Percentiles rank a stretch among this genome's conserved stretches.
These are phyloP conservation scores for Helichrysum umbraculigerum DNA, from an alignment of 129 eudicot genomes.

Conservation along the genomic window DNA sequence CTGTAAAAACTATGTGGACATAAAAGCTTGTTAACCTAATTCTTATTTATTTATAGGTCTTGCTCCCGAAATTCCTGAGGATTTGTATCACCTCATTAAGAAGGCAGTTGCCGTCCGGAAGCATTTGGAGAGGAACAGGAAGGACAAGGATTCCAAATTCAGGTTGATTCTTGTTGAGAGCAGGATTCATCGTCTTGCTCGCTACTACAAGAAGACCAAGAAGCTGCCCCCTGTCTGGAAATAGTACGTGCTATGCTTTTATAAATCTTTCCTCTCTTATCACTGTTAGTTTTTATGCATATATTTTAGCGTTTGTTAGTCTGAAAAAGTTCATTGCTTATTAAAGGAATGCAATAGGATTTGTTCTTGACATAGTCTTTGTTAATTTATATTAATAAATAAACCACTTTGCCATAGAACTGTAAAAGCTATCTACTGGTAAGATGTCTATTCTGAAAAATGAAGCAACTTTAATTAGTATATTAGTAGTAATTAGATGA, in stretches of 20 bases:
- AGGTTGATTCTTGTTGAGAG: slow-evolving; percentile 72
- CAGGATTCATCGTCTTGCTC: slow-evolving; percentile 73
- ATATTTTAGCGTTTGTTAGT: too few relatives aligned
- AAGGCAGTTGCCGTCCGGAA: slow-evolving; percentile 67
- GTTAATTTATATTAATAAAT: too few relatives aligned
- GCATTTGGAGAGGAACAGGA: slow-evolving; percentile 75
- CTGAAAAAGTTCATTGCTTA: too few relatives aligned
- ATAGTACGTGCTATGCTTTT: slow-evolving; percentile 40
- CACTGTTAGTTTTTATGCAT: background rate
- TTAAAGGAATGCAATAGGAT: too few relatives aligned
- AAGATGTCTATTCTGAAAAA: too few relatives aligned
- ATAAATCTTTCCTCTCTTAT: background rate
- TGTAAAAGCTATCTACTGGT: too few relatives aligned
- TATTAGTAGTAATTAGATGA: too few relatives aligned
- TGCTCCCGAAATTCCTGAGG: slow-evolving; percentile 76
- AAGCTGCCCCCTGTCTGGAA: slow-evolving; percentile 74
- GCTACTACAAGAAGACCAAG: slow-evolving; percentile 77
- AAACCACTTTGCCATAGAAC: too few relatives aligned
- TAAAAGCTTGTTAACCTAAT: too few relatives aligned
- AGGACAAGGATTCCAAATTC: slow-evolving; percentile 66
- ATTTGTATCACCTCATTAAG: slow-evolving; percentile 62
- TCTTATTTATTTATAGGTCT: slow-evolving; percentile 50
- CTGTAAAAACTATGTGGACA: background rate
- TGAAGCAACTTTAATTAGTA: too few relatives aligned
- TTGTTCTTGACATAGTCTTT: too few relatives aligned